Conservation (phyloP, 768 basidiomycete genomes). For the Leucocoprinus birnbaumii region DNA sequence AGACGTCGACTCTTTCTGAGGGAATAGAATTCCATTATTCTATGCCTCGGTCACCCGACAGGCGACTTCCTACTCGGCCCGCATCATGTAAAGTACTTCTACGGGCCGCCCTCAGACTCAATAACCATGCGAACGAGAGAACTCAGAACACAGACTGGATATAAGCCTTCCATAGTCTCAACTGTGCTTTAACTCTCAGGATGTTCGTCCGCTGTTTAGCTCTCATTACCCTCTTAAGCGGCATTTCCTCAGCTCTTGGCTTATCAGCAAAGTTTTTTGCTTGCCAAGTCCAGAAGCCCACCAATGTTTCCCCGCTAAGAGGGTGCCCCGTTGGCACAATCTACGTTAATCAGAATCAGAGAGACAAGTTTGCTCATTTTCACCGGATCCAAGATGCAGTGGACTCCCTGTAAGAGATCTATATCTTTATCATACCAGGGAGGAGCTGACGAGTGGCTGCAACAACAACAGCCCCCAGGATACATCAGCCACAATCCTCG, state of each 20-base stretch:
- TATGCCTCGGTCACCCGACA: not conserved
- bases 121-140: not conserved
- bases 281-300: slow-evolving; percentile 52
- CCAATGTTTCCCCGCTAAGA: slow-evolving; percentile 34
- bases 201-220: not conserved
- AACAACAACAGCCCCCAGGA: slow-evolving; percentile 32
- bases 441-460: too few species aligned
- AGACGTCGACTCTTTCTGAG: too few species aligned
- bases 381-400: slow-evolving; percentile 54
- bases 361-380: slow-evolving; percentile 43
- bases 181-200: not conserved
- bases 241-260: not conserved
- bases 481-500: slow-evolving; percentile 44
- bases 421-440: not conserved
- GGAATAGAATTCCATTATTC: too few species aligned
- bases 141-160: too few species aligned
- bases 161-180: not conserved
- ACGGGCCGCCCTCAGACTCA: not conserved
- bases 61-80: not conserved
- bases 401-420: slow-evolving; percentile 42
- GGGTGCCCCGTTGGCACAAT: slow-evolving; percentile 60
- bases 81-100: not conserved
- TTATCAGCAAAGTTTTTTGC: slow-evolving; percentile 39
- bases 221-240: not conserved
- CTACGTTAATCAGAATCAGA: slow-evolving; percentile 48